A percentile compares a stretch with the other conserved stretches of the same genome.
These are phyloP conservation scores for Pyrenochaeta sp. DNA, from an alignment of 2,329 filamentous ascomycete genomes.

Conservation along the genomic window DNA sequence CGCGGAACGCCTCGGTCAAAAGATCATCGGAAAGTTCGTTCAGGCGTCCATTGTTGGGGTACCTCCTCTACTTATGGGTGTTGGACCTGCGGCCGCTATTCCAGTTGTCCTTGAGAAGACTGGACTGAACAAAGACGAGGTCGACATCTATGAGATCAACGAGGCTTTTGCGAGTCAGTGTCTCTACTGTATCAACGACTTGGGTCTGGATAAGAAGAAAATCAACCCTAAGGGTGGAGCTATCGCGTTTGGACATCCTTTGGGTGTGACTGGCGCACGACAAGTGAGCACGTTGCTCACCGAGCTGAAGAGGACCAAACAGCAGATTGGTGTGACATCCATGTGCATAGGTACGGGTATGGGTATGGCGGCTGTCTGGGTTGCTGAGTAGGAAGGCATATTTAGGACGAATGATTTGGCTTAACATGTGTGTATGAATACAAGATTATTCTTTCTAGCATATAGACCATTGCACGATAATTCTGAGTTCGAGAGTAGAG, in stretches of 20 bases:
- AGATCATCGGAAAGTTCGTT: slow-evolving; percentile 92
- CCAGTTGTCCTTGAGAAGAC: slow-evolving; percentile 89
- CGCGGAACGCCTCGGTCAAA: slow-evolving; percentile 86
- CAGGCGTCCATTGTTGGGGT: slow-evolving; percentile 86
- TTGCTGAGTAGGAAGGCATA: slow-evolving; percentile 74
- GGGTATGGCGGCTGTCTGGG: slow-evolving; percentile 98
- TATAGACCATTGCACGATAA: too few species aligned
- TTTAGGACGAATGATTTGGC: not conserved
- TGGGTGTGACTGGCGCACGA: slow-evolving; percentile 92
- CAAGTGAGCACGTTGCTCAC: slow-evolving; percentile 93
- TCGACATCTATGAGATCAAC: slow-evolving; percentile 99
- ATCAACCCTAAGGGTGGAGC: slow-evolving; percentile 97
- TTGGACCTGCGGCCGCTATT: slow-evolving; percentile 95
- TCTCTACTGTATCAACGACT: slow-evolving; percentile 89
- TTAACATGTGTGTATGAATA: not conserved
- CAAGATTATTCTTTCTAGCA: not conserved
- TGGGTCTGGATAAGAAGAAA: slow-evolving; percentile 83
- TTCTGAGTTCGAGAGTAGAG: too few species aligned
- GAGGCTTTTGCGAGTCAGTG: slow-evolving; percentile 98
- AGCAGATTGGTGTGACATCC: slow-evolving; percentile 89
- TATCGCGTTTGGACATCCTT: slow-evolving; percentile 93
- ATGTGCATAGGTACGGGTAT: slow-evolving; percentile 97
- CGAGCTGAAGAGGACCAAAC: slow-evolving; percentile 82
- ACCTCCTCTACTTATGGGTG: slow-evolving; percentile 91
- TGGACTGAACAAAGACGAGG: slow-evolving; percentile 81